A percentile compares a stretch with the other conserved stretches of the same genome.
These are phyloP conservation scores for Hypsizygus marmoreus DNA, from an alignment of 768 basidiomycete species.

Conservation along the genomic window DNA sequence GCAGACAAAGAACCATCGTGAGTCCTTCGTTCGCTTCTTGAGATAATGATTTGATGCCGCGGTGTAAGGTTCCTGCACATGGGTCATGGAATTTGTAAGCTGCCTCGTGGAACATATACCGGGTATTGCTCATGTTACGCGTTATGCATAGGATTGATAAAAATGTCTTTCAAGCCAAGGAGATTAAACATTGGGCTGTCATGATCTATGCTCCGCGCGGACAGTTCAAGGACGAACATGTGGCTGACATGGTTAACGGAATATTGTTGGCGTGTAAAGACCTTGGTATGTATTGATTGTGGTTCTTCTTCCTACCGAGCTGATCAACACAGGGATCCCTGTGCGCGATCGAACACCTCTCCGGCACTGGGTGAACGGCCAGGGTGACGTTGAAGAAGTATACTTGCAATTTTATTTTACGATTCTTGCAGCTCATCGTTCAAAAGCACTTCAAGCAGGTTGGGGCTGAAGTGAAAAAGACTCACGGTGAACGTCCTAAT, in stretches of 20 bases:
- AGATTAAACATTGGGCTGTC: conserved; percentile 62
- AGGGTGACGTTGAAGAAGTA: conserved; percentile 50
- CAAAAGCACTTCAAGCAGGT: no score
- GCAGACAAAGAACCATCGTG: conserved; percentile 55
- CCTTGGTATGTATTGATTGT: conserved; percentile 69
- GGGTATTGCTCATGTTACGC: no score
- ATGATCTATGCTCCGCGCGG: conserved; percentile 58
- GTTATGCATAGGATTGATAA: conserved; percentile 79
- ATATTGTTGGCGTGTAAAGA: conserved; percentile 47
- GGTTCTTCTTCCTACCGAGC: no score
- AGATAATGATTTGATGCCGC: no score
- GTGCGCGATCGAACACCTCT: conserved; percentile 49
- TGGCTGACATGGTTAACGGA: conserved; percentile 52
- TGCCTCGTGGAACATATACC: no score
- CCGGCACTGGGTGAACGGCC: conserved; percentile 57
- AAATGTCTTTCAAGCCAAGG: conserved; percentile 54
- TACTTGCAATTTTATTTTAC: conserved; percentile 22
- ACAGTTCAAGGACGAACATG: conserved; percentile 49
- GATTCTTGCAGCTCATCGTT: no score
- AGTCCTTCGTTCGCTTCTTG: conserved; percentile 6
- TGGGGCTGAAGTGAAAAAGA: no score
- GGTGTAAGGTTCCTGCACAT: conserved; percentile 51
- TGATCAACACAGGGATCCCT: conserved; percentile 56
- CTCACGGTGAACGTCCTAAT: no score
- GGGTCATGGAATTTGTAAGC: conserved; percentile 81